Evolutionary conservation across 139 green algal species (phyloP).

Genomic region (Chlamydomonas applanata): DNA sequence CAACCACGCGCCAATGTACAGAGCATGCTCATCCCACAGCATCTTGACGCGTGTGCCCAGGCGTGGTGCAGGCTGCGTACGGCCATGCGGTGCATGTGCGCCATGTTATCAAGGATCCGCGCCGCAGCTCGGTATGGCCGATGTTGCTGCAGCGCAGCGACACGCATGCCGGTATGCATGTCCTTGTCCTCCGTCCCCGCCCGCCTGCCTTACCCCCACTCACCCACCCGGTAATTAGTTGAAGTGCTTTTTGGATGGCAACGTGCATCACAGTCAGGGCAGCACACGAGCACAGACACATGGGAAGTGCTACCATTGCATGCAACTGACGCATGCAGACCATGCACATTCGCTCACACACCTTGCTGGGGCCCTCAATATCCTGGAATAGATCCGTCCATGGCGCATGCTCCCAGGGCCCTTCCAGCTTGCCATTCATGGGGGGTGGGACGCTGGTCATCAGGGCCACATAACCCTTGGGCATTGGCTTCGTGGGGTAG

Average conservation of each 20-base stretch:
- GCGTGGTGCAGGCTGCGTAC: background rate
- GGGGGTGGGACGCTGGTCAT: background rate
- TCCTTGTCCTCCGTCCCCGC: too few species aligned
- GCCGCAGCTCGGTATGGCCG: too few species aligned
- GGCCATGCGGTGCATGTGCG: background rate
- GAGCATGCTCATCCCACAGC: conserved; percentile 13
- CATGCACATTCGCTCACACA: background rate
- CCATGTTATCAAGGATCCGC: background rate
- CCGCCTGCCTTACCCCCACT: too few species aligned
- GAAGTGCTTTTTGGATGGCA: too few species aligned
- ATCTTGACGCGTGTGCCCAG: conserved; percentile 12
- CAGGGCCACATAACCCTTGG: background rate
- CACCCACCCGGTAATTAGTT: too few species aligned
- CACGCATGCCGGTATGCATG: too few species aligned
- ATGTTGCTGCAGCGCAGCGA: too few species aligned
- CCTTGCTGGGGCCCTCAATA: conserved; percentile 12
- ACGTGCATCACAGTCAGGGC: background rate
- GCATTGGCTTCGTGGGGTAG: background rate
- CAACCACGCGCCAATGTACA: conserved; percentile 14
- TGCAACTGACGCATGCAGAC: background rate
- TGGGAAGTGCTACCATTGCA: background rate
- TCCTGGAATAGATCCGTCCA: conserved; percentile 15
- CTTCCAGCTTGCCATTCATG: background rate
- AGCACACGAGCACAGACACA: background rate
- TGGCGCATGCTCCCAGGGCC: conserved; percentile 6